Evolutionary conservation across 352 stramenopile genomes (phyloP).

Genomic region (Globisporangium cederbergense): DNA sequence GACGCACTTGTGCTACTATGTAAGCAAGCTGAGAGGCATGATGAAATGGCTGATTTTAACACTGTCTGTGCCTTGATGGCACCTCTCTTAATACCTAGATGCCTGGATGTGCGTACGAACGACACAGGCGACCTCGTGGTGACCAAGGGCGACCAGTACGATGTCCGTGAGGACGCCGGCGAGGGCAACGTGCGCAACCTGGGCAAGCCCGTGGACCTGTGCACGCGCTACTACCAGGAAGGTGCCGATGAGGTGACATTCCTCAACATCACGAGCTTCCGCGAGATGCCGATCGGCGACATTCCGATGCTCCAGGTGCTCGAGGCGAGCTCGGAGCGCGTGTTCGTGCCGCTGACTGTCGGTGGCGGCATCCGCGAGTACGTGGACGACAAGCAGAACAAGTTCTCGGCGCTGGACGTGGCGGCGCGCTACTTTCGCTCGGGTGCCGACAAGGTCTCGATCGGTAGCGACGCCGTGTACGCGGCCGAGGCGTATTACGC

Average conservation of each 20-base stretch:
- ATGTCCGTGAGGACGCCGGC: constrained; percentile 90
- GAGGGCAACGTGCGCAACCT: constrained; percentile 95
- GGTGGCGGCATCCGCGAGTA: constrained; percentile 97
- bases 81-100: constrained; percentile 36
- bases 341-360: constrained; percentile 98
- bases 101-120: constrained; percentile 96
- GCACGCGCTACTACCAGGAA: constrained; percentile 94
- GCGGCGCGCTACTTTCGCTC: constrained; percentile 96
- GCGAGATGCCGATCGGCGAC: constrained; percentile 95
- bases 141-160: constrained; percentile 99
- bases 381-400: constrained; percentile 85
- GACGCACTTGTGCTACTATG: not conserved
- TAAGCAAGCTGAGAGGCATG: not conserved
- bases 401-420: constrained; percentile 93
- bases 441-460: constrained; percentile 98
- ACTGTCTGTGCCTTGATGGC: not conserved
- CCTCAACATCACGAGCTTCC: constrained; percentile 99
- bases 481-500: constrained; percentile 90
- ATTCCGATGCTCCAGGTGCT: constrained; percentile 96
- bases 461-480: constrained; percentile 96
- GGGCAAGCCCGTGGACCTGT: constrained; percentile 95
- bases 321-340: constrained; percentile 91
- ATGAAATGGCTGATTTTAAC: not conserved
- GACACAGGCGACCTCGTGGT: constrained; percentile 96
- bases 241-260: constrained; percentile 97